These are phyloP conservation scores for Angophora floribunda DNA, from an alignment of 345 rosid genomes.

Conservation along the genomic window DNA sequence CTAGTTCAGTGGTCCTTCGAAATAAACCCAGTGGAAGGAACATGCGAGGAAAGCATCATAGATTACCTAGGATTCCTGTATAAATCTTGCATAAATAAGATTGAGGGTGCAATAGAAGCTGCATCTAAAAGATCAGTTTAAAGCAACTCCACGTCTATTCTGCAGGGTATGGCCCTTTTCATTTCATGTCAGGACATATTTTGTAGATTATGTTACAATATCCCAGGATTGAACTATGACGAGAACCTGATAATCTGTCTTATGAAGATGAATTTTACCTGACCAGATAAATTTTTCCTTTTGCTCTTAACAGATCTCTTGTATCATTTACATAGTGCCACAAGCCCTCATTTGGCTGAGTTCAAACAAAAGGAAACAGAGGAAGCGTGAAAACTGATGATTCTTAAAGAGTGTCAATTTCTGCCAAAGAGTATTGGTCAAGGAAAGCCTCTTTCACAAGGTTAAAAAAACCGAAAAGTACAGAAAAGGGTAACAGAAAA, in stretches of 20 bases:
- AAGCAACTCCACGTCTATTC: not conserved
- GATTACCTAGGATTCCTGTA: slow-evolving; percentile 43
- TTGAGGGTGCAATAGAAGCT: slow-evolving; percentile 23
- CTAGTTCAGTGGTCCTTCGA: slow-evolving; percentile 38
- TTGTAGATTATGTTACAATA: not conserved
- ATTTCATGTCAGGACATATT: not conserved
- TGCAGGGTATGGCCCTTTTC: not conserved
- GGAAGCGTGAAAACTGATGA: not conserved
- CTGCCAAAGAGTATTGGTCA: not conserved
- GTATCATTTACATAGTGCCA: no score
- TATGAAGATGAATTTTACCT: not conserved
- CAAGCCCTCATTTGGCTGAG: not conserved
- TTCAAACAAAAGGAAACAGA: not conserved
- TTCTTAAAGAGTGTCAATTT: not conserved
- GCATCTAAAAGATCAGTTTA: not conserved
- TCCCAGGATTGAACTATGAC: not conserved
- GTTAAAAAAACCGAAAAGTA: not conserved
- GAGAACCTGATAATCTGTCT: not conserved
- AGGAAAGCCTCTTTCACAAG: not conserved
- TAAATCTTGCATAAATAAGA: slow-evolving; percentile 40
- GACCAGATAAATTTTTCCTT: not conserved
- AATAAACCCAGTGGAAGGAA: slow-evolving; percentile 30
- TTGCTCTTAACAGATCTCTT: not conserved
- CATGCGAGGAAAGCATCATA: slow-evolving; percentile 19
- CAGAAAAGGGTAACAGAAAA: no score